Evolutionary conservation across 176 grass and related monocot genomes (phyloP), one percentile per base, ranked within the genome.

Genomic region (Bonia amplexicaulis): DNA sequence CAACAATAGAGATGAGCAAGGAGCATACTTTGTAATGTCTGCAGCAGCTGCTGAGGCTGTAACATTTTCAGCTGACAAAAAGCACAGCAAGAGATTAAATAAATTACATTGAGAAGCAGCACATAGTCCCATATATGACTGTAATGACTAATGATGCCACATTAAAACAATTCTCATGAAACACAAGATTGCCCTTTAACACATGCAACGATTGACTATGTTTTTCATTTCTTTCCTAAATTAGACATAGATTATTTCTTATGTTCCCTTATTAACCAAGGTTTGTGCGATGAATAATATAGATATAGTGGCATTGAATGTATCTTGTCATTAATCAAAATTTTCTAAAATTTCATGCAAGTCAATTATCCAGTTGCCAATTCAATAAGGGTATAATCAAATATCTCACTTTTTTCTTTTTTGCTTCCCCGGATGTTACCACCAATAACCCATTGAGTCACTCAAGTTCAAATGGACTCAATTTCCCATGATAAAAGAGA

Each of bases 21-120:
- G 42, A 66, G 14, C 85, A 78, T 92, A 99, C 97, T 99, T 99
- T 77, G 97, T 99, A 92, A 89, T 84, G 75, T 99, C 93, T 66
- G 93, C 89, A 48, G 95, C 86, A 52, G 90, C 93, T 83, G 85
- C 86, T 48, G 88, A 83, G 63, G 80, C 71, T 51, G 85, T 82
- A 66, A 80, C 88, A 80, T 86, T 85, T 89, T 94, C 89, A 80
- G 81, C 88, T 89, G 76, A 71, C 49, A 86, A 86, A 72, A 90
- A 65, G 61, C 35, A 70, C 12, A 26, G 51, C 22, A 87, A 75
- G 22, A 87, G 49, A 47, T 87, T 59, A 77, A 49, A 47, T 79
- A 86, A 82, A 67, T 73, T 45, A 85, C 52, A 71, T 80, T 80
- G 72, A 88, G 58, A 90, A 89, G 48, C 65, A 74, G 71, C 33